Evolutionary conservation across 2,329 filamentous ascomycete genomes (phyloP), one percentile per base, ranked within the genome.

Genomic region (Colletotrichum horii): DNA sequence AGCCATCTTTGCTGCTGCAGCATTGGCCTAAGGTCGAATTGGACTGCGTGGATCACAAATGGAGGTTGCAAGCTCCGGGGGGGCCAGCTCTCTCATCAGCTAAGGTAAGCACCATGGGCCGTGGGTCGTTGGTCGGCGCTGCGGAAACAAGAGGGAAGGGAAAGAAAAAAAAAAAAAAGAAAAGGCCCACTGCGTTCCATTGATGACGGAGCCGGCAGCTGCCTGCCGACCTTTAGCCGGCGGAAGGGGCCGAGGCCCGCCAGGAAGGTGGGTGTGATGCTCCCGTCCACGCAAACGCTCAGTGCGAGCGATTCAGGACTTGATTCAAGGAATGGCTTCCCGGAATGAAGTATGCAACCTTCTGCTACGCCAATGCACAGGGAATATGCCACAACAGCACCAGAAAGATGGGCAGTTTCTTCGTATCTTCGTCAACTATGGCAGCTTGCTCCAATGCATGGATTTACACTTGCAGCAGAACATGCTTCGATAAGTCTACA

Each of bases 1-100:
- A 66, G 77, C 73, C 77, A 78, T 78, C 8, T 30, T 66, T 75
- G 70, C 58, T 71, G 76, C 64, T 71, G 76, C 64, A 73, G 77
- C 77, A 78, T 78, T 77, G 76, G 71, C 72, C 32, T 65, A 56
- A 28, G 61, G 24, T 34, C 60, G 61, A n/a, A 22, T 43, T 30
- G 55, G 61, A 64, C 36, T 58, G 66, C 48, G 71, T 70, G 71
- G 66, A 70, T 70, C 58, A 30, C 34, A 28, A 34, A 36, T 75
- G 24, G 22, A 66, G 38, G 32, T 71, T 72, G 22, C 16, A 62
- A 67, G 73, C 73, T 75, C 55, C 69, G 4, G 28, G 56, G 56
- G 66, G 22, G 22, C n/a, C 56, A 60, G 28, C 16, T 62, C 38
- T 75, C 36, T 62, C 68, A 60, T 66, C 38, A 74, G 36, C 66